A percentile compares a stretch with the other conserved stretches of the same genome.
These are phyloP conservation scores for Alternaria novae-zelandiae DNA, from an alignment of 2,329 filamentous ascomycete species.

Conservation along the genomic window DNA sequence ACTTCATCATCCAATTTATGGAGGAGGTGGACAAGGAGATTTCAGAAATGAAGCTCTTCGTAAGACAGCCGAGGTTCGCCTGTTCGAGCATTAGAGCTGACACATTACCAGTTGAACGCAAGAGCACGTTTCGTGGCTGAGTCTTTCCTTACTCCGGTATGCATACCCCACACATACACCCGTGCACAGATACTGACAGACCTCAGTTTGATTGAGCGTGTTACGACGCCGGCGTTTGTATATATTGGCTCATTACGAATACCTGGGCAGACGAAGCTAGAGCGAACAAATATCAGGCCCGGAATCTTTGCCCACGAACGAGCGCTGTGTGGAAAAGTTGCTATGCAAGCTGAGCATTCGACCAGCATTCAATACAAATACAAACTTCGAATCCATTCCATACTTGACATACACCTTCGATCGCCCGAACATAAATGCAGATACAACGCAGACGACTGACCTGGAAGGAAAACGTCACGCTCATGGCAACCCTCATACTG, in stretches of 20 bases:
- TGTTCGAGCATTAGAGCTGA: conserved; percentile 33
- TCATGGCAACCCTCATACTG: not conserved
- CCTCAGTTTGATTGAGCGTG: conserved; percentile 34
- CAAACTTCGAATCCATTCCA: not conserved
- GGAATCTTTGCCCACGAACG: conserved; percentile 2
- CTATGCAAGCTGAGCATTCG: conserved; percentile 15
- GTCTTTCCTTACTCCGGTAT: conserved; percentile 93
- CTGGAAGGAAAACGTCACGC: not conserved
- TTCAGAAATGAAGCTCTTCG: conserved; percentile 99
- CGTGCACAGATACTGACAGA: conserved; percentile 2
- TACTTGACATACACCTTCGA: not conserved
- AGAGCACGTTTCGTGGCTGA: conserved; percentile 97
- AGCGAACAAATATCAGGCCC: not conserved
- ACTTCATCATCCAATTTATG: conserved; percentile 99
- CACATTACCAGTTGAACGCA: conserved; percentile 77
- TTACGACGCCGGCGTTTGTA: conserved; percentile 14
- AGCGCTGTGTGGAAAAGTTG: conserved; percentile 5
- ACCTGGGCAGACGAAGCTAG: conserved; percentile 6
- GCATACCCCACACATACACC: conserved; percentile 26
- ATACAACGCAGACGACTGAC: not conserved
- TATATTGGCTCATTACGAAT: conserved; percentile 7
- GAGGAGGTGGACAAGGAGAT: conserved; percentile 99
- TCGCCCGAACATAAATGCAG: not conserved
- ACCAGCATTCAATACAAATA: conserved; percentile 20
- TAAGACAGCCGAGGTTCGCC: conserved; percentile 57